phyloP scores from a whole-genome alignment of 768 basidiomycete species.

The Suillus hirtellus region DNA sequence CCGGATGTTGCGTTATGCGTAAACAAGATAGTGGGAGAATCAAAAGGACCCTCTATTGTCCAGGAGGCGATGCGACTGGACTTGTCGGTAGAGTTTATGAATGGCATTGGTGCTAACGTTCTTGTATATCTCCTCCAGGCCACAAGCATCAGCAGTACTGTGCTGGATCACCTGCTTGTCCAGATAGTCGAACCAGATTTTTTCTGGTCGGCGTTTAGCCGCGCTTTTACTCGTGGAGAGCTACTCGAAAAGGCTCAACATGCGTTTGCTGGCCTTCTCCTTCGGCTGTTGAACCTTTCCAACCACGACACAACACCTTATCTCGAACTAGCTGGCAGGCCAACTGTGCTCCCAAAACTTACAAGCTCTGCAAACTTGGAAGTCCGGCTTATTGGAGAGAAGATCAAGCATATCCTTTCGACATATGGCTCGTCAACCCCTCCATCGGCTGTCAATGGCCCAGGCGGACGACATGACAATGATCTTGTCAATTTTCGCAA shows the following conservation, averaged over 20 bases:
- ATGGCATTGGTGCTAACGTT: conserved; percentile 35
- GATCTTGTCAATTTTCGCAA: conserved; percentile 56
- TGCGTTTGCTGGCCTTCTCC: conserved; percentile 48
- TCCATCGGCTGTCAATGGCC: conserved; percentile 29
- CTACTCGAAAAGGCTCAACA: conserved; percentile 34
- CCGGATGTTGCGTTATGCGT: conserved; percentile 35
- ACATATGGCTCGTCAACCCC: conserved; percentile 21
- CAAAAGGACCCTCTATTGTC: conserved; percentile 35
- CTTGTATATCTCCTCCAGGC: conserved; percentile 40
- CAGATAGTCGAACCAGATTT: conserved; percentile 45
- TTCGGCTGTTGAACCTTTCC: conserved; percentile 42
- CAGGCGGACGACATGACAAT: conserved; percentile 66
- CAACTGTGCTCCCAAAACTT: conserved; percentile 22
- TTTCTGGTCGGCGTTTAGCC: conserved; percentile 40
- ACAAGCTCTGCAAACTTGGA: conserved; percentile 22
- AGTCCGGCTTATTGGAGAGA: conserved; percentile 31
- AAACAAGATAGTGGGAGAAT: conserved; percentile 33
- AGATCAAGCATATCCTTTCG: conserved; percentile 36
- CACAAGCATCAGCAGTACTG: conserved; percentile 38
- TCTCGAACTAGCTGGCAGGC: conserved; percentile 34
- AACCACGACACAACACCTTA: conserved; percentile 33
- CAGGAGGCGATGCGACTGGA: conserved; percentile 39
- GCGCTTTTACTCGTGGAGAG: conserved; percentile 29
- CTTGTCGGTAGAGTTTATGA: conserved; percentile 36
- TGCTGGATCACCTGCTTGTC: conserved; percentile 36